Evolutionary conservation across 2,329 filamentous ascomycete genomes (phyloP).

Genomic region (Trichocomaceae sp.): DNA sequence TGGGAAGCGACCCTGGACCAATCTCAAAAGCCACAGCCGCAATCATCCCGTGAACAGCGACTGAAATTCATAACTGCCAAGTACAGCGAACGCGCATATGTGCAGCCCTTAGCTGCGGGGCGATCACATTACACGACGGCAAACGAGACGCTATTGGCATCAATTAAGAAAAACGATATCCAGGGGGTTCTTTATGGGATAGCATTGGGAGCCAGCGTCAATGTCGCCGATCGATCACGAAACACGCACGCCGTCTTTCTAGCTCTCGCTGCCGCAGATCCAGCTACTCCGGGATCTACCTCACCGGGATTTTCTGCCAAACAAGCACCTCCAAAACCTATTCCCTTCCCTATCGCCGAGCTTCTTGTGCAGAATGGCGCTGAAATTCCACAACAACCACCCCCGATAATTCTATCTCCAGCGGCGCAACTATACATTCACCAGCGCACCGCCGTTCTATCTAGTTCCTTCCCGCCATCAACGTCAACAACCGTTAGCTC

Average conservation of each 20-base stretch:
- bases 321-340: constrained; percentile 37
- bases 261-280: constrained; percentile 86
- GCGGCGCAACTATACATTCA: constrained; percentile 80
- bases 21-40: constrained; percentile 63
- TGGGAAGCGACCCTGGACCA: constrained; percentile 85
- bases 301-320: constrained; percentile 15
- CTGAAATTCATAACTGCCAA: constrained; percentile 94
- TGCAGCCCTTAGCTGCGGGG: constrained; percentile 65
- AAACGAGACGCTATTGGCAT: constrained; percentile 83
- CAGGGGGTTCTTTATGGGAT: constrained; percentile 87
- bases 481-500: not conserved
- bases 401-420: constrained; percentile 75
- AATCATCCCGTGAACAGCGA: constrained; percentile 80
- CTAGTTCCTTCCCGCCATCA: constrained; percentile 9
- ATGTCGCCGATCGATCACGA: constrained; percentile 75
- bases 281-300: constrained; percentile 60
- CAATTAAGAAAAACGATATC: constrained; percentile 94
- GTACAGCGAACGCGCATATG: constrained; percentile 76
- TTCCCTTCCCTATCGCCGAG: constrained; percentile 83
- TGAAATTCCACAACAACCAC: constrained; percentile 67
- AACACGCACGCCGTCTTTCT: constrained; percentile 86
- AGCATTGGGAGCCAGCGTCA: constrained; percentile 79
- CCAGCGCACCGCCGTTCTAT: constrained; percentile 51
- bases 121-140: constrained; percentile 69
- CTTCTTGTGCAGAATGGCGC: constrained; percentile 89